These are phyloP conservation scores for Globisporangium camurandrum DNA, from an alignment of 352 stramenopile genomes.

Conservation along the genomic window DNA sequence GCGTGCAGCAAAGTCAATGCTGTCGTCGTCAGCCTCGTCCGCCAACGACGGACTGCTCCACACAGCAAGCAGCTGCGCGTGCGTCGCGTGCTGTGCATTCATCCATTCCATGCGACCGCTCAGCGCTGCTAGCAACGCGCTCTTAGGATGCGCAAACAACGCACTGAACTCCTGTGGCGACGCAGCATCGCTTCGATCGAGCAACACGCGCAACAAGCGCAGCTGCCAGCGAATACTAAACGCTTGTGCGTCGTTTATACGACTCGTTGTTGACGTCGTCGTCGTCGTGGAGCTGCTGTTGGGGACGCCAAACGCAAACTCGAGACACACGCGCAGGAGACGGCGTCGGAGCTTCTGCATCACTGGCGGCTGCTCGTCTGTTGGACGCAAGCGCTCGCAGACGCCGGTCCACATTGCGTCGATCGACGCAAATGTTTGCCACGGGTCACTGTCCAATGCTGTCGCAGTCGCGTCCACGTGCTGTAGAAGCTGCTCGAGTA, in stretches of 20 bases:
- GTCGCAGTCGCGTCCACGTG: slow-evolving; percentile 11
- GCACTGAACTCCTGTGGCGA: slow-evolving; percentile 17
- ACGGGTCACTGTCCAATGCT: slow-evolving; percentile 1
- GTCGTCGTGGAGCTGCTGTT: slow-evolving; percentile 5
- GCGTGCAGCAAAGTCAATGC: slow-evolving; percentile 32
- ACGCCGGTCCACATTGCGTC: slow-evolving; percentile 32
- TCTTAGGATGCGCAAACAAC: slow-evolving; percentile 44
- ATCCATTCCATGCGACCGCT: slow-evolving; percentile 6
- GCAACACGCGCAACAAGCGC: slow-evolving; percentile 25
- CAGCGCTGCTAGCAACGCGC: slow-evolving; percentile 22
- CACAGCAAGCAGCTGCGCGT: slow-evolving; percentile 16
- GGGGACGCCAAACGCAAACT: slow-evolving; percentile 43
- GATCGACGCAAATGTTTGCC: slow-evolving; percentile 4
- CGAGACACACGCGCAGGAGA: slow-evolving; percentile 34
- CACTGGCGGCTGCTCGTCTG: slow-evolving; percentile 1
- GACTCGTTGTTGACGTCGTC: not conserved
- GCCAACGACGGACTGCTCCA: too few species aligned
- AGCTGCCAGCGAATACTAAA: slow-evolving; percentile 44
- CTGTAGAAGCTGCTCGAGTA: slow-evolving; percentile 25
- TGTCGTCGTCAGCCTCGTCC: slow-evolving; percentile 3
- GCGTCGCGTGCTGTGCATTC: slow-evolving; percentile 10
- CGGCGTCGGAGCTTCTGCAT: slow-evolving; percentile 30
- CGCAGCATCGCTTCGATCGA: slow-evolving; percentile 14
- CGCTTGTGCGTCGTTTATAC: not conserved
- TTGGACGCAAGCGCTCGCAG: slow-evolving; percentile 26